phyloP scores from a whole-genome alignment of 768 basidiomycete species.

The Xerocomellus dryophilus region DNA sequence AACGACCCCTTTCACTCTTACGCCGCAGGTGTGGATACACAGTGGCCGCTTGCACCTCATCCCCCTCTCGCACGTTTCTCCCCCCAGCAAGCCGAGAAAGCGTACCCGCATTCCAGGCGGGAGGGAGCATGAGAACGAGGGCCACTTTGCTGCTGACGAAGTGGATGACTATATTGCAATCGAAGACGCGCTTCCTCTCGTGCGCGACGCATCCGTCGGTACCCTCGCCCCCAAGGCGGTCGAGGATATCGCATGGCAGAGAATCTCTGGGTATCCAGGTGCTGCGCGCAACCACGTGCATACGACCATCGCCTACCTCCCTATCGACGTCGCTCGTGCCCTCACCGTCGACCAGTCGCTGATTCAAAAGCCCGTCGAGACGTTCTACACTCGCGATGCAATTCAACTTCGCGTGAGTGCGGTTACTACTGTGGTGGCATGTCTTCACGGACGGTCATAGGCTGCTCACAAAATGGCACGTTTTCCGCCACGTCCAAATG shows the following conservation, averaged over 20 bases:
- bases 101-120: conserved; percentile 44
- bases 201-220: conserved; percentile 49
- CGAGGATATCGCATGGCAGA: conserved; percentile 64
- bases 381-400: conserved; percentile 95
- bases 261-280: conserved; percentile 76
- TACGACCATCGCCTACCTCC: conserved; percentile 72
- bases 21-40: conserved; percentile 87
- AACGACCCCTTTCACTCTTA: conserved; percentile 30
- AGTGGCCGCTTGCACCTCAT: conserved; percentile 81
- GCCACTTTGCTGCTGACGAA: conserved; percentile 35
- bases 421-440: background rate
- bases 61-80: conserved; percentile 73
- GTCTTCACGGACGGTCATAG: conserved; percentile 39
- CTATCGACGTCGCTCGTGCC: conserved; percentile 73
- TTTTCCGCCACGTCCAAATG: conserved; percentile 71
- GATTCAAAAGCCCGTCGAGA: conserved; percentile 82
- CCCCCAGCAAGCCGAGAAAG: conserved; percentile 51
- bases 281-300: conserved; percentile 69
- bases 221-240: conserved; percentile 62
- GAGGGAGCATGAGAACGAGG: conserved; percentile 53
- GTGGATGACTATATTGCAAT: conserved; percentile 52
- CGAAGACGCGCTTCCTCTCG: conserved; percentile 60
- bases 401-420: conserved; percentile 76
- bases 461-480: conserved; percentile 85
- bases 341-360: conserved; percentile 61